Percentiles rank a stretch among this genome's conserved stretches.
These are phyloP conservation scores for Pythium grandisporangium DNA, from an alignment of 352 stramenopile species.

Conservation along the genomic window DNA sequence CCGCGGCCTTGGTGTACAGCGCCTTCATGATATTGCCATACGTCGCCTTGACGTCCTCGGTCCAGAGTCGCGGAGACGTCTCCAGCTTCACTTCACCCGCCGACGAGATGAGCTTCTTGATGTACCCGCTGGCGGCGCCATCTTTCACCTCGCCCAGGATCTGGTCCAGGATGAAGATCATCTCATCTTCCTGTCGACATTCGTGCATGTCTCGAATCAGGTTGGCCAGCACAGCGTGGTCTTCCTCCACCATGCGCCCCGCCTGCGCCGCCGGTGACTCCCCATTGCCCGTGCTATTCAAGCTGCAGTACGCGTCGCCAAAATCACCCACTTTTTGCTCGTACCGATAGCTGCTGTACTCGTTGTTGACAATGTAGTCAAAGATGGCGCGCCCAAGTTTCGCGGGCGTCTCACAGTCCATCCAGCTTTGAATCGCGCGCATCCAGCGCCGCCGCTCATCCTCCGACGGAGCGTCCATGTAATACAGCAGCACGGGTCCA, in stretches of 20 bases:
- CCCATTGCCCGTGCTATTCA: too few relatives aligned
- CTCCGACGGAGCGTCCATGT: slow-evolving; percentile 55
- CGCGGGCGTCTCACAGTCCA: slow-evolving; percentile 43
- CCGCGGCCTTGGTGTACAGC: slow-evolving; percentile 24
- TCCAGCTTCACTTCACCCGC: slow-evolving; percentile 72
- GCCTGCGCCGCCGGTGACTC: slow-evolving; percentile 38
- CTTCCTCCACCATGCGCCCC: slow-evolving; percentile 50
- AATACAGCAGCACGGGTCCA: slow-evolving; percentile 46
- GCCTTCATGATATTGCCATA: slow-evolving; percentile 79
- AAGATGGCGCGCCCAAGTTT: slow-evolving; percentile 50
- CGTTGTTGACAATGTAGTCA: slow-evolving; percentile 69
- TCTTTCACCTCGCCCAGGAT: slow-evolving; percentile 70
- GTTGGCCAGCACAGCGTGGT: slow-evolving; percentile 63
- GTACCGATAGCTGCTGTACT: slow-evolving; percentile 55
- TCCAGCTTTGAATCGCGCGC: slow-evolving; percentile 56
- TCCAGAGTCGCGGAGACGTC: slow-evolving; percentile 46
- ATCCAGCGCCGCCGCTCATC: slow-evolving; percentile 68
- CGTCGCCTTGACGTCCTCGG: slow-evolving; percentile 52
- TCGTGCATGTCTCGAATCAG: slow-evolving; percentile 72
- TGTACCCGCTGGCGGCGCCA: slow-evolving; percentile 37
- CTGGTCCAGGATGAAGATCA: slow-evolving; percentile 82
- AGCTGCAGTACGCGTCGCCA: slow-evolving; percentile 8
- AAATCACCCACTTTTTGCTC: slow-evolving; percentile 37
- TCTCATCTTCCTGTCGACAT: slow-evolving; percentile 60
- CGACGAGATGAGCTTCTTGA: slow-evolving; percentile 69